phyloP scores from a whole-genome alignment of 2,329 filamentous ascomycete species.

The Aspergillus ruber region DNA sequence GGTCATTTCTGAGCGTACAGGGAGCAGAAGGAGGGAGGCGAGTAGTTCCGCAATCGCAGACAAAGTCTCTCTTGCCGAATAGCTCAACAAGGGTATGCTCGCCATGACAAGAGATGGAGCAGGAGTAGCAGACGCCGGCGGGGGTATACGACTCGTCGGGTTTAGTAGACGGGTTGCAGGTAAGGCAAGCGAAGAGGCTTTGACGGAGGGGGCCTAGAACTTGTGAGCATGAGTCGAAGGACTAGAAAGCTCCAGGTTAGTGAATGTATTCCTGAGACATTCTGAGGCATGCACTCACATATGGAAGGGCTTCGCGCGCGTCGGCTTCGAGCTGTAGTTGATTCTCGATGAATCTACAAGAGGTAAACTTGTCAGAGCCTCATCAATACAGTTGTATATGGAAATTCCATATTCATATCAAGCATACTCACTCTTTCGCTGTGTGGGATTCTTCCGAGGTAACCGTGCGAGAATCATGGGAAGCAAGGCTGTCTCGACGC shows the following conservation, averaged over 20 bases:
- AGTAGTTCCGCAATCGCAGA: constrained; percentile 90
- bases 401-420: not conserved
- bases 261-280: constrained; percentile 1
- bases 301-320: constrained; percentile 88
- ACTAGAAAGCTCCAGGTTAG: constrained; percentile 45
- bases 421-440: constrained; percentile 57
- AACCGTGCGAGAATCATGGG: constrained; percentile 62
- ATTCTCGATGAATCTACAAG: constrained; percentile 69
- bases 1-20: constrained; percentile 69
- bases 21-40: constrained; percentile 64
- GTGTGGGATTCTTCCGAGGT: constrained; percentile 61
- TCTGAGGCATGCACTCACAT: constrained; percentile 50
- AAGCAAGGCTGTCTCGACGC: constrained; percentile 37
- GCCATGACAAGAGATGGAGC: constrained; percentile 92
- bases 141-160: constrained; percentile 58
- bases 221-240: constrained; percentile 89
- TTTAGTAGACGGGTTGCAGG: constrained; percentile 75
- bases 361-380: not conserved
- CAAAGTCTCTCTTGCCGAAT: constrained; percentile 91
- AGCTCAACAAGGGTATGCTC: constrained; percentile 93
- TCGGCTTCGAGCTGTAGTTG: constrained; percentile 91
- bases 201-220: constrained; percentile 84
- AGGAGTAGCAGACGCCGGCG: constrained; percentile 91
- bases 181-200: constrained; percentile 84
- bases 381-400: not conserved